Conservation (phyloP, 1,139 yeast species). For the Yamadazyma atlantica region DNA sequence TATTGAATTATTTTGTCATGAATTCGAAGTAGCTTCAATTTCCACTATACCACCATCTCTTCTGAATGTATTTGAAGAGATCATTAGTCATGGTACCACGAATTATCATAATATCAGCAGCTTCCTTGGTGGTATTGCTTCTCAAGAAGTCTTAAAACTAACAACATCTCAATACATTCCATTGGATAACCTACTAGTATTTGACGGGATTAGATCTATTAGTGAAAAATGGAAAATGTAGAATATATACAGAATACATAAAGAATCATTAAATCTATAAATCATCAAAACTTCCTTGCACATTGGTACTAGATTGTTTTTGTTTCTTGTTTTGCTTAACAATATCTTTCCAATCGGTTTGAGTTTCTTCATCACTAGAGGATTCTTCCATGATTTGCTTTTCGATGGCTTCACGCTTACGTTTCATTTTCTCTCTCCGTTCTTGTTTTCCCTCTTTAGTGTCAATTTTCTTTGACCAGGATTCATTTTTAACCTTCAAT, state of each 20-base stretch:
- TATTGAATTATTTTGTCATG: conserved; percentile 15
- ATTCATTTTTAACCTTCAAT: conserved; percentile 52
- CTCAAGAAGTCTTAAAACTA: conserved; percentile 70
- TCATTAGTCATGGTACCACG: conserved; percentile 28
- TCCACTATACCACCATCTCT: conserved; percentile 16
- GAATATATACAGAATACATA: conserved; percentile 4
- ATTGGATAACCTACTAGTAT: conserved; percentile 61
- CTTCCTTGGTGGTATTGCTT: conserved; percentile 75
- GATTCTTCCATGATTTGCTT: conserved; percentile 50
- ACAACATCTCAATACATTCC: conserved; percentile 76
- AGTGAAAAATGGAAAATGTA: conserved; percentile 50
- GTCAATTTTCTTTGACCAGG: conserved; percentile 78
- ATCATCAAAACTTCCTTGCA: conserved; percentile 72
- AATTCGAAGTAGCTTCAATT: conserved; percentile 13
- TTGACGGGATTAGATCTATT: conserved; percentile 62
- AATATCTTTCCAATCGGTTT: conserved; percentile 86
- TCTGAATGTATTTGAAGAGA: conserved; percentile 24
- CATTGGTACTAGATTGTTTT: conserved; percentile 31
- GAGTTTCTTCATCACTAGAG: conserved; percentile 46
- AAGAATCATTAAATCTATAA: no score
- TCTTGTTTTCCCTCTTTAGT: conserved; percentile 63
- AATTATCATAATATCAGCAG: conserved; percentile 35
- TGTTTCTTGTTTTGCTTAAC: conserved; percentile 64
- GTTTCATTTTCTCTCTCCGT: conserved; percentile 62
- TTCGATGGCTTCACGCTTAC: conserved; percentile 64